These are phyloP conservation scores for Xylariales sp. DNA, from an alignment of 2,329 filamentous ascomycete species.

Conservation along the genomic window DNA sequence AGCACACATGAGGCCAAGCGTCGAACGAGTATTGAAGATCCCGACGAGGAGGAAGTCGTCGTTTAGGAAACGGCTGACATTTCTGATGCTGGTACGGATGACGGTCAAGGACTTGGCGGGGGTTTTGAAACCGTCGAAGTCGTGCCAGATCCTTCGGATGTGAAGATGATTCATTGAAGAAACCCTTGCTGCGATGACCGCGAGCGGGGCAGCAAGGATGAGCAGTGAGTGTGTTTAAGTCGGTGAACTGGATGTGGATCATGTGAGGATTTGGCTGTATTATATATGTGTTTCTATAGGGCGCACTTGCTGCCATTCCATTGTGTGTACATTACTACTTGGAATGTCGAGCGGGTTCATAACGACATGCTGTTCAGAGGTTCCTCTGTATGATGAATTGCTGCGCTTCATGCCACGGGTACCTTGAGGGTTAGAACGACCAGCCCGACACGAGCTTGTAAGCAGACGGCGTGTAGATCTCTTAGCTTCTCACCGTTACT, in stretches of 20 bases:
- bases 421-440: no score
- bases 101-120: background rate
- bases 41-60: slow-evolving; percentile 41
- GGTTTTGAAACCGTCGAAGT: slow-evolving; percentile 1
- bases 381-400: background rate
- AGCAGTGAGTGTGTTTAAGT: background rate
- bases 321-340: slow-evolving; percentile 17
- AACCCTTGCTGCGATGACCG: background rate
- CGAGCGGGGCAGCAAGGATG: background rate
- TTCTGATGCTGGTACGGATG: no score
- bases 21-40: slow-evolving; percentile 56
- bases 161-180: background rate
- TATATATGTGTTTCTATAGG: slow-evolving; percentile 17
- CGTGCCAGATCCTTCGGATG: background rate
- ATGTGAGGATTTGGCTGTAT: slow-evolving; percentile 13
- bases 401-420: background rate
- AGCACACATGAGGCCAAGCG: slow-evolving; percentile 47
- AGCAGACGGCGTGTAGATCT: no score
- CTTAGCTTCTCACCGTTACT: no score
- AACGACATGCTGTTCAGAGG: background rate
- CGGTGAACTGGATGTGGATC: background rate
- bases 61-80: slow-evolving; percentile 22
- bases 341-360: slow-evolving; percentile 11
- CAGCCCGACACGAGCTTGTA: no score
- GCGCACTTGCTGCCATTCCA: slow-evolving; percentile 12